Base-by-base conservation (phyloP, 768 basidiomycete genomes). In the Amyloporia xantha region DNA sequence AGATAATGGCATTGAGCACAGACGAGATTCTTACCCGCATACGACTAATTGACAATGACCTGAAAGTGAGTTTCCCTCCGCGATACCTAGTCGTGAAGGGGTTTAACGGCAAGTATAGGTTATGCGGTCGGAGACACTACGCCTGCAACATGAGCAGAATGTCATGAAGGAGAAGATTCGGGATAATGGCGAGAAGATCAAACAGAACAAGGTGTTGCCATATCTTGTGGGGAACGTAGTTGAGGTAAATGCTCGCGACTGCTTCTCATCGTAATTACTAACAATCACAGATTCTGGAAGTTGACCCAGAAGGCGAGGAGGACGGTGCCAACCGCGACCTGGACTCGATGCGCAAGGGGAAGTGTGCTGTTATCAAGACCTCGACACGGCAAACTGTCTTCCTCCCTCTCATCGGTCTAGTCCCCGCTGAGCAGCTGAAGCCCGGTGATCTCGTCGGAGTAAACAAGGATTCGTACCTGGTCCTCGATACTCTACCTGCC, bases 111-210 rank as follows among this genome's bases (percentile, higher is more conserved):
- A 25, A 40, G 36, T 44, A 30, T n/a, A 96, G 93, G 92, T 99
- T 57, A 96, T 99, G 88, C 82, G 90, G 59, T 95, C 92, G 57
- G 96, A 98, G 70, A 91, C 86, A 9, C 72, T 88, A 55, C 80
- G 96, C 44, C 69, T 99, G 48, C 84, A 89, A 59, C 95, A 98
- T 63, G 96, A 98, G 66, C 90, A 95, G 68, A 86, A 72, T 57
- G 85, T 86, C 56, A 98, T 99, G 96, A 87, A 91, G 64, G 94
- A 97, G 75, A 96, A 95, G 77, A 96, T 99, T 62, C 82, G 91
- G 46, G 96, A 99, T 64, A 99, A 97, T 54, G 85, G 86, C 40
- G 92, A 96, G 70, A 98, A 98, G 72, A 90, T 99, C 56, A 96
- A 96, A 69, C 95, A 99, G 79, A 98, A 99, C 70, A 98, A 98